phyloP scores from a whole-genome alignment of 2,329 filamentous ascomycete genomes.

The Lanzia echinophila region DNA sequence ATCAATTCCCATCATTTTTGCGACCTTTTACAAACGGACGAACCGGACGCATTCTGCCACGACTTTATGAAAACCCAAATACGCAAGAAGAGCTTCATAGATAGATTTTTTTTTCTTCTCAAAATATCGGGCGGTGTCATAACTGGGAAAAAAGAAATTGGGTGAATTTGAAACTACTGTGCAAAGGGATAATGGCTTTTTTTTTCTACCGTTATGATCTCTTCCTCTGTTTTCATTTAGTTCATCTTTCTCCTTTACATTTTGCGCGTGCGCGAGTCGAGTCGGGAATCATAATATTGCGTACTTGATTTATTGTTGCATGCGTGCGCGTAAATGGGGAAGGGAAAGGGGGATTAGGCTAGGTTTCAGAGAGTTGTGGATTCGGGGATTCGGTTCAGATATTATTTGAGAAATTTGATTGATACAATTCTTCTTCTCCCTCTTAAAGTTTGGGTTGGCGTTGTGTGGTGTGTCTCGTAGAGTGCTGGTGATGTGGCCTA shows the following conservation, averaged over 20 bases:
- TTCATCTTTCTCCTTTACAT: background rate
- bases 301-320: too few species aligned
- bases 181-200: conserved; percentile 5
- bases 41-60: background rate
- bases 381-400: too few species aligned
- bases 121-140: conserved; percentile 13
- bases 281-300: background rate
- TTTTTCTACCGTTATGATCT: background rate
- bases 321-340: too few species aligned
- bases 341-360: too few species aligned
- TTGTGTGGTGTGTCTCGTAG: too few species aligned
- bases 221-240: background rate
- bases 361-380: too few species aligned
- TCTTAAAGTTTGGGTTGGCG: too few species aligned
- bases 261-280: background rate
- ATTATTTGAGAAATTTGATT: too few species aligned
- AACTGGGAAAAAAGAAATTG: conserved; percentile 13
- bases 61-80: conserved; percentile 10
- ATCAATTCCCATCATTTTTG: background rate
- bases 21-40: too few species aligned
- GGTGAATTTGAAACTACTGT: conserved; percentile 6
- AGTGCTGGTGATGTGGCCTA: too few species aligned
- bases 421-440: too few species aligned
- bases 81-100: conserved; percentile 6
- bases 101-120: conserved; percentile 9